Conservation (phyloP, 208 protist species). For the Angomonas deanei region DNA sequence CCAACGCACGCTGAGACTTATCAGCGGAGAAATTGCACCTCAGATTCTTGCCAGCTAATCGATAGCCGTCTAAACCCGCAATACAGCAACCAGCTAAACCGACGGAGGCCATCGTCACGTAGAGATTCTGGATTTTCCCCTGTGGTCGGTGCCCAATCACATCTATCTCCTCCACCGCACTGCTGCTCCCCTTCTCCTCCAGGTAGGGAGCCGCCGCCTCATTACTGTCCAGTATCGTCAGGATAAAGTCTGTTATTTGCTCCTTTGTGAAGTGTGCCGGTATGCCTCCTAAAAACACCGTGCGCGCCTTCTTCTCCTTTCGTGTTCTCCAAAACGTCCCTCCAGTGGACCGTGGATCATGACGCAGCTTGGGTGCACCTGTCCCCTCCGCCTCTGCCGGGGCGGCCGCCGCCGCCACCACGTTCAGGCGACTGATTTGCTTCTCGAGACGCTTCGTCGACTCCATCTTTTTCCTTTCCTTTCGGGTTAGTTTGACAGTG, state of each 20-base stretch:
- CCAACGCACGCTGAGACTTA: constrained; percentile 67
- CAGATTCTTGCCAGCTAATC: constrained; percentile 36
- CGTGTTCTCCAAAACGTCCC: constrained; percentile 83
- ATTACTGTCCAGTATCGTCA: constrained; percentile 33
- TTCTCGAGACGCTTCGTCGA: constrained; percentile 45
- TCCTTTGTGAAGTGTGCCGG: constrained; percentile 40
- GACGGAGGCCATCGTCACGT: constrained; percentile 60
- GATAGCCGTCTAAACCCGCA: constrained; percentile 45
- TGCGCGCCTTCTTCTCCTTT: constrained; percentile 70
- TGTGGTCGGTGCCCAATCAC: constrained; percentile 51
- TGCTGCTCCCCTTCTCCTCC: constrained; percentile 11
- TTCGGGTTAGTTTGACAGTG: constrained; percentile 39
- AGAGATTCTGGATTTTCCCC: constrained; percentile 67
- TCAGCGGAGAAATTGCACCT: constrained; percentile 85
- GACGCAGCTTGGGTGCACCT: constrained; percentile 27
- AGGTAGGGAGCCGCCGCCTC: background rate
- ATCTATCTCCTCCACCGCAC: constrained; percentile 65
- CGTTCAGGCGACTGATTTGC: constrained; percentile 25
- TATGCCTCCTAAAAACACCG: constrained; percentile 82
- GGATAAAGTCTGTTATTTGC: constrained; percentile 66
- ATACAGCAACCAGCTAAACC: constrained; percentile 39
- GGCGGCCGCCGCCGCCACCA: background rate
- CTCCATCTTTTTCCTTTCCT: constrained; percentile 53
- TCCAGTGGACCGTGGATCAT: constrained; percentile 78
- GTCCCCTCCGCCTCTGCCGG: background rate